Evolutionary conservation across 2,329 filamentous ascomycete genomes (phyloP).

Genomic region (Fusarium mundagurra): DNA sequence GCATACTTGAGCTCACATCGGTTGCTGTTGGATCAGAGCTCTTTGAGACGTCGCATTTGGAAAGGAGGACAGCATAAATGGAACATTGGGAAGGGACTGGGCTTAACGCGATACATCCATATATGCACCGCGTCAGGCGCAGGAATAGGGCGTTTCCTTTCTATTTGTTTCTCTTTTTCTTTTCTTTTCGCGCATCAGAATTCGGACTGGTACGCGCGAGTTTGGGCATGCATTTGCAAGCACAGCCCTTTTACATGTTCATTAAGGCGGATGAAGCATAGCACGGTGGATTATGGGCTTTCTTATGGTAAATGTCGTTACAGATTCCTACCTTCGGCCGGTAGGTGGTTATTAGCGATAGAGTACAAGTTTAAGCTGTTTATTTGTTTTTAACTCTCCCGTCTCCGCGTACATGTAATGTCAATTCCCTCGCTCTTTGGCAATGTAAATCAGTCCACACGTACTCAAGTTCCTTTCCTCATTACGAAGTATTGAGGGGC

Average conservation of each 20-base stretch:
- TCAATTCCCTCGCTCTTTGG: not conserved
- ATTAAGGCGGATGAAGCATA: not conserved
- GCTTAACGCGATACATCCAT: conserved; percentile 10
- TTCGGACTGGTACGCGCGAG: not conserved
- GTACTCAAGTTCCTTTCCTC: not conserved
- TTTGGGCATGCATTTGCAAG: not conserved
- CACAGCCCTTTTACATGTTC: not conserved
- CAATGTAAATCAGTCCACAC: not conserved
- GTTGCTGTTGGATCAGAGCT: not conserved
- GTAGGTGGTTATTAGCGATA: conserved; percentile 1
- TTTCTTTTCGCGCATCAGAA: not conserved
- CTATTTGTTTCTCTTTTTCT: not conserved
- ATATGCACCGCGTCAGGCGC: not conserved
- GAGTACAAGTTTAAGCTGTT: conserved; percentile 10
- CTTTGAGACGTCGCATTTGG: conserved; percentile 3
- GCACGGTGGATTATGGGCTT: not conserved
- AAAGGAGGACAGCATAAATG: conserved; percentile 13
- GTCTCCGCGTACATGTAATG: not conserved
- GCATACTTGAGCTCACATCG: not conserved
- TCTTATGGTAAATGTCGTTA: not conserved
- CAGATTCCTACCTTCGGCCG: not conserved
- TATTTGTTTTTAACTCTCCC: not conserved
- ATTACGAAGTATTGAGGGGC: not conserved
- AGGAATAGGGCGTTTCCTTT: conserved; percentile 11
- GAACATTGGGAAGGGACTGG: conserved; percentile 7